These are phyloP conservation scores for Rhynchospora tenuis DNA, from an alignment of 176 grass and related monocot genomes.

Conservation along the genomic window DNA sequence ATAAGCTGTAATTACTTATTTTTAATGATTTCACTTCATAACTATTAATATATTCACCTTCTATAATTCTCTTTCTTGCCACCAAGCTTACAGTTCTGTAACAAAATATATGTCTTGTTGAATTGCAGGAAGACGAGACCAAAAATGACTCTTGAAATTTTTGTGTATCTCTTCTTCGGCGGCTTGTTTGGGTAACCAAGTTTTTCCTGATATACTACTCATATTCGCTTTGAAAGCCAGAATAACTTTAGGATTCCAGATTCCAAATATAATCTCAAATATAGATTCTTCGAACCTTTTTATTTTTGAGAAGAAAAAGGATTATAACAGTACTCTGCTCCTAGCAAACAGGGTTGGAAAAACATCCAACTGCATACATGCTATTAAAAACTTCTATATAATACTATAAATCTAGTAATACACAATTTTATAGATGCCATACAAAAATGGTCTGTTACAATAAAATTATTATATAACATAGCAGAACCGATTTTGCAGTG, in stretches of 20 bases:
- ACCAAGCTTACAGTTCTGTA: not conserved
- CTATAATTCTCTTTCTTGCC: not conserved
- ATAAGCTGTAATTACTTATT: too few relatives aligned
- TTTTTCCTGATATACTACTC: not conserved
- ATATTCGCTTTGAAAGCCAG: not conserved
- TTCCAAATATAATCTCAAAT: not conserved
- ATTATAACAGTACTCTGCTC: not conserved
- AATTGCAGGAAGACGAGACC: conserved; percentile 73
- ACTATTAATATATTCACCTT: not conserved
- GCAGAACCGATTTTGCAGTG: conserved; percentile 32
- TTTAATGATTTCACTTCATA: too few relatives aligned
- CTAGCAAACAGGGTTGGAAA: not conserved
- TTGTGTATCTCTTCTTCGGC: conserved; percentile 63
- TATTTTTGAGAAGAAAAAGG: not conserved
- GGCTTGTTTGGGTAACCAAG: conserved; percentile 63
- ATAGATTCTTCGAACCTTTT: not conserved
- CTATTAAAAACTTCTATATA: not conserved
- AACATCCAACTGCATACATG: too few relatives aligned
- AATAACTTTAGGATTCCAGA: not conserved
- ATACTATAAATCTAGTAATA: not conserved
- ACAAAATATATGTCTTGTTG: not conserved
- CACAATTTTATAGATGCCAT: not conserved
- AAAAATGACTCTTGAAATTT: conserved; percentile 72
- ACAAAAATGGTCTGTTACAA: not conserved
- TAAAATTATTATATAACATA: conserved; percentile 1